Evolutionary conservation across 306 rosid genomes (phyloP), one percentile per base, ranked within the genome.

Genomic region (Vigna angularis): DNA sequence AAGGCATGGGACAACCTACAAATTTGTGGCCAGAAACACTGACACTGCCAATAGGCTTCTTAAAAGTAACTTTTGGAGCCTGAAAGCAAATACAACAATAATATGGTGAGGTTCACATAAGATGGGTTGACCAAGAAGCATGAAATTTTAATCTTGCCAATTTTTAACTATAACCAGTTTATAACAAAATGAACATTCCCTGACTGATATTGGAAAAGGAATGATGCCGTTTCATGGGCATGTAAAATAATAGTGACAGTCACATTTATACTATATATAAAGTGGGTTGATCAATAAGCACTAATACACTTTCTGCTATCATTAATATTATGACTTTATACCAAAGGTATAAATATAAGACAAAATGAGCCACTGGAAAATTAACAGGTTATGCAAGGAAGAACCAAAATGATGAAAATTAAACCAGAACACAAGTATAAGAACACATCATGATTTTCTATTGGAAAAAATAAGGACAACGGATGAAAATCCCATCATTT

Each of bases 1-100:
- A 88, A 48, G 91, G 91, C 91, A 88, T 85, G 20, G 91, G 89
- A 70, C 87, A 88, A 51, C 89, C 91, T 24, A 88, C 91, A 14
- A 83, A 87, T 83, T 86, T 86, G 82, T 86, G 90, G 80, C 90
- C 90, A 50, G 90, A 86, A 58, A 86, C 90, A 61, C 90, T 86
- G 2, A 86, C 90, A 78, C 90, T 86, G 51, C 90, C 87, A 70
- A 86, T 86, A 26, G 90, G 90, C 82, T 86, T 86, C 84, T 86
- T 86, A 40, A 86, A 86, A 49, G 84, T 9, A 24, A 86, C 90
- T 66, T 86, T 83, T 56, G 90, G 90, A 44, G 90, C 90, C 90
- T 86, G 86, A 45, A 34, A 36, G 48, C 11, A 63, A 17, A 79
- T 58, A 55, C n/a, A 49, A 18, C 16, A 32, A 68, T 20, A 61